Evolutionary conservation across 2,329 filamentous ascomycete genomes (phyloP), one percentile per base, ranked within the genome.

Genomic region (Phialophora tarda): DNA sequence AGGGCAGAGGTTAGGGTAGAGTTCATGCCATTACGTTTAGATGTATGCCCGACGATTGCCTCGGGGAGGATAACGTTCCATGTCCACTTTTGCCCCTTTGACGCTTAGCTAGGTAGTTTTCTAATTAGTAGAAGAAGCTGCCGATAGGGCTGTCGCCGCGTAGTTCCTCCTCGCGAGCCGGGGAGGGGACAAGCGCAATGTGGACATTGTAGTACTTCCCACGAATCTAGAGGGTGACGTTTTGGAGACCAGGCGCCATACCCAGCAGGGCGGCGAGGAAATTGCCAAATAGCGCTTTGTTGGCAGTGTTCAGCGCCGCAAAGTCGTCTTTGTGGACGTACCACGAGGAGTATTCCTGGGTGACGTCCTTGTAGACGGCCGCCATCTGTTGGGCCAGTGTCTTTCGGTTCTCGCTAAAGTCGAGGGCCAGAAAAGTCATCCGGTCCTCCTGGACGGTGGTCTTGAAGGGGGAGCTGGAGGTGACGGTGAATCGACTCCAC

Each of bases 261-360:
- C 58, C 48, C 50, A 70, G 70, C 3, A 78, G 58, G 1, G 74
- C 67, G 24, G 69, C 69, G 10, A 78, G 50, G 48, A 78, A 78
- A 53, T 77, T 78, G 38, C 70, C 61, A 59, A 78, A 78, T 4
- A 77, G 67, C 0, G 73, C 69, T 7, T 69, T 62, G 26, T 78
- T 78, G 7, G 64, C 63, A 0, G 68, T 65, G 7, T 67, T 70
- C 1, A 78, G 65, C 14, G 70, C 34, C 5, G 11, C 63, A 60
- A 77, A 75, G 51, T 75, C 71, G 53, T 77, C 73, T n/a, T 55
- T 66, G 51, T 78, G 76, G 3, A 76, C 71, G 53, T 77, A 78
- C 0, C 76, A 76, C 1, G 74, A 69, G 64, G 76, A 78, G 67
- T 71, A 78, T 2, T 75, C 73, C 47, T 78, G 76, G 0, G 76